Conservation (phyloP, 345 rosid genomes). For the Populus nigra region DNA sequence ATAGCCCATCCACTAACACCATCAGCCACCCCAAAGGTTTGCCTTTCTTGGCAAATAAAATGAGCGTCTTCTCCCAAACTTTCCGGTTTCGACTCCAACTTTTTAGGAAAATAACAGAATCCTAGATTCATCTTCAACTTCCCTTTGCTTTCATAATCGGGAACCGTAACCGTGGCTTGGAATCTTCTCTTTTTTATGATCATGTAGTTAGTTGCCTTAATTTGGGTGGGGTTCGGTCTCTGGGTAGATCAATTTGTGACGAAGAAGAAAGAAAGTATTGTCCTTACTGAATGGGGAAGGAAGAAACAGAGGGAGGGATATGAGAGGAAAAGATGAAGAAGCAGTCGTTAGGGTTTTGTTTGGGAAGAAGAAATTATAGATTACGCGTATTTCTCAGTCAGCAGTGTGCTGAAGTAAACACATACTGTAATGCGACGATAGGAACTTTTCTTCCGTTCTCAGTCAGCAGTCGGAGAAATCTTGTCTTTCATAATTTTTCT, state of each 20-base stretch:
- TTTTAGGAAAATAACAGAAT: slow-evolving; percentile 12
- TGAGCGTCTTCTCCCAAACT: slow-evolving; percentile 23
- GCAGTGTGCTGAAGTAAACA: not conserved
- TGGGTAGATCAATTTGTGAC: not conserved
- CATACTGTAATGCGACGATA: not conserved
- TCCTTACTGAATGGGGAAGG: not conserved
- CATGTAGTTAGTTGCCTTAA: not conserved
- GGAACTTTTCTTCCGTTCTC: not conserved
- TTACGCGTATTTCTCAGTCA: not conserved
- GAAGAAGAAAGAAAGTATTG: not conserved
- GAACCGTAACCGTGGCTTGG: not conserved
- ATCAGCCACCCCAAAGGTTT: slow-evolving; percentile 24
- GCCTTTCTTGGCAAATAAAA: slow-evolving; percentile 5
- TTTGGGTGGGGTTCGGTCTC: not conserved
- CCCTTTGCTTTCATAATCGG: not conserved
- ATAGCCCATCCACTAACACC: slow-evolving; percentile 26
- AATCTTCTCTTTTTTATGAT: not conserved
- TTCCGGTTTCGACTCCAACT: not conserved
- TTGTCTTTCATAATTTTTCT: too few species aligned
- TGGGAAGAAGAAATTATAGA: not conserved
- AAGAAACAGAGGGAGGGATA: not conserved
- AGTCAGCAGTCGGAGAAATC: not conserved
- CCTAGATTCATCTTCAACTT: not conserved
- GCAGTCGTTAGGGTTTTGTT: not conserved
- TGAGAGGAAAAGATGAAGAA: not conserved